Conservation (phyloP, 495 filamentous ascomycete genomes). For the Aspergillus sclerotioniger region DNA sequence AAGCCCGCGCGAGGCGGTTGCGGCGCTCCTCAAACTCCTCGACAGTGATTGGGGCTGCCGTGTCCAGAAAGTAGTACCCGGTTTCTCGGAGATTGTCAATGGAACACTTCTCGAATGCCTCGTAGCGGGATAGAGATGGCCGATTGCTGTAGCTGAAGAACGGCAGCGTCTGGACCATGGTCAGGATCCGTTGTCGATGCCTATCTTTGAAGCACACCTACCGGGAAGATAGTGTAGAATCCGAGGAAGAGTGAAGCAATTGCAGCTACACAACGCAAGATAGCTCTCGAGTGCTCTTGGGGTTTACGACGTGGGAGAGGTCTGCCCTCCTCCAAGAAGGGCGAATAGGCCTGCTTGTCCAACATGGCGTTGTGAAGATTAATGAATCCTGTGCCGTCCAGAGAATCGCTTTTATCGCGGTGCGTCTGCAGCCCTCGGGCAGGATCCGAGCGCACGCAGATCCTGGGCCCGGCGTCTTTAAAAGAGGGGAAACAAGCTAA, state of each 20-base stretch:
- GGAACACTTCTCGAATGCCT: conserved; percentile 43
- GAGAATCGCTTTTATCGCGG: neutral
- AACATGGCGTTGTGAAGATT: neutral
- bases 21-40: conserved; percentile 45
- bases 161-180: no score
- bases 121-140: neutral
- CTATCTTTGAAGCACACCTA: neutral
- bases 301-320: neutral
- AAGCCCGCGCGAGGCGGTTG: conserved; percentile 45
- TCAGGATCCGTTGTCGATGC: no score
- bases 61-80: conserved; percentile 45
- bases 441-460: neutral
- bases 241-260: neutral
- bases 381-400: neutral
- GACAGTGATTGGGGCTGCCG: conserved; percentile 35
- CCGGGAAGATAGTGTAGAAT: neutral
- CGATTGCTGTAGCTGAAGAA: neutral
- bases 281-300: neutral
- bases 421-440: neutral
- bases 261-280: neutral
- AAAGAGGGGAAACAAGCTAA: neutral
- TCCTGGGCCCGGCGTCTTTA: neutral
- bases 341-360: neutral
- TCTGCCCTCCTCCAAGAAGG: neutral
- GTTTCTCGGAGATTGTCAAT: conserved; percentile 39